These are phyloP conservation scores for Monosporozyma siamensis DNA, from an alignment of 805 yeast genomes.

Conservation along the genomic window DNA sequence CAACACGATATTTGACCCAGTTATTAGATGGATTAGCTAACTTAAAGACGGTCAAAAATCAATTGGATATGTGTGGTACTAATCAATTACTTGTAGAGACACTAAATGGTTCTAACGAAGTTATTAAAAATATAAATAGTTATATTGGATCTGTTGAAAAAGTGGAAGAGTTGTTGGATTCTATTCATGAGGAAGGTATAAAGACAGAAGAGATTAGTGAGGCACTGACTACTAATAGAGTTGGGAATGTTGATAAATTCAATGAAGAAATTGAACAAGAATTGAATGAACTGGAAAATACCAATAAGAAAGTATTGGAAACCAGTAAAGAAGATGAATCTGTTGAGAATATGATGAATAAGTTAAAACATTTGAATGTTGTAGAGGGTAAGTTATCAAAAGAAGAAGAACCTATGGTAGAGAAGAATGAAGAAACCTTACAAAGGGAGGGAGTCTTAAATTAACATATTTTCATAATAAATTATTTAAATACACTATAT, in stretches of 20 bases:
- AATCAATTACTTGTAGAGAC: constrained; percentile 33
- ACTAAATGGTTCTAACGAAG: constrained; percentile 29
- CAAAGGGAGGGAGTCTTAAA: neutral
- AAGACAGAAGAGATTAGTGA: constrained; percentile 34
- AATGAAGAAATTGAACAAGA: constrained; percentile 31
- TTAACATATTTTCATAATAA: neutral
- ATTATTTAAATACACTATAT: too few relatives aligned
- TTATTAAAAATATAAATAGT: constrained; percentile 32
- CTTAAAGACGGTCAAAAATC: constrained; percentile 31
- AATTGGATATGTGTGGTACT: constrained; percentile 37
- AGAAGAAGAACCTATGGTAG: neutral
- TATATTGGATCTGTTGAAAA: constrained; percentile 37
- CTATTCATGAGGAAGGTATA: constrained; percentile 31
- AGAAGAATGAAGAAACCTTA: neutral
- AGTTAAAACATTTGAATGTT: constrained; percentile 20
- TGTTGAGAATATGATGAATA: constrained; percentile 8
- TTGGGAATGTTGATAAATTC: constrained; percentile 25
- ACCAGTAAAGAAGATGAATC: neutral
- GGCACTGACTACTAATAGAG: constrained; percentile 14
- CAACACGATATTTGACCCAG: constrained; percentile 28
- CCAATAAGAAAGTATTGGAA: constrained; percentile 4
- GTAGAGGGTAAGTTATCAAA: neutral
- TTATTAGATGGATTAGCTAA: constrained; percentile 31
- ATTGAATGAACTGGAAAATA: constrained; percentile 9
- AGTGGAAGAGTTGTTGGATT: constrained; percentile 35